Evolutionary conservation across 1,284 basidiomycete genomes (phyloP).

Genomic region (Vanrija sp.): DNA sequence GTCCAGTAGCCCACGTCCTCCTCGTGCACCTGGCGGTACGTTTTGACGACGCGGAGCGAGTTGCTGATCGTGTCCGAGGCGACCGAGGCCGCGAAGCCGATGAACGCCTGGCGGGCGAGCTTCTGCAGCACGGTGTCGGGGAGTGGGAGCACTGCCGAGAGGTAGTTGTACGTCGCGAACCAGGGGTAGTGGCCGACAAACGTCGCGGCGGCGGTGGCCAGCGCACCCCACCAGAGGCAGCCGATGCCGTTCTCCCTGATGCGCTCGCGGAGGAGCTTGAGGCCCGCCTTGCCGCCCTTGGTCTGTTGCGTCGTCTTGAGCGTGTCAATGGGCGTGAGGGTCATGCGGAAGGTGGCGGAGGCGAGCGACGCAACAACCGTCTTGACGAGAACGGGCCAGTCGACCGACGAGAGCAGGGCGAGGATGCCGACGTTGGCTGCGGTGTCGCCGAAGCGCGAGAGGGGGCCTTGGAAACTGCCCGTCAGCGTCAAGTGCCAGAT

Average conservation of each 20-base stretch:
- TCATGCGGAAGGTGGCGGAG: slow-evolving; percentile 72
- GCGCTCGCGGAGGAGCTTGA: slow-evolving; percentile 61
- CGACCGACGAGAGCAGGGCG: slow-evolving; percentile 35
- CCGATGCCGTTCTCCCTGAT: slow-evolving; percentile 70
- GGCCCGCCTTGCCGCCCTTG: slow-evolving; percentile 63
- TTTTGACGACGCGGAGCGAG: slow-evolving; percentile 84
- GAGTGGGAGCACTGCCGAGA: slow-evolving; percentile 60
- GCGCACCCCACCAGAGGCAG: slow-evolving; percentile 78
- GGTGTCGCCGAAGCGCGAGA: slow-evolving; percentile 75
- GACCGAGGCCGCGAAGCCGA: slow-evolving; percentile 77
- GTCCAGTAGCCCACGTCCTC: slow-evolving; percentile 64
- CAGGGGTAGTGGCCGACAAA: slow-evolving; percentile 80
- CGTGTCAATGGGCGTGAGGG: slow-evolving; percentile 81
- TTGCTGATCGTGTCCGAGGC: slow-evolving; percentile 78
- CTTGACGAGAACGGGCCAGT: slow-evolving; percentile 43
- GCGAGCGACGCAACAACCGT: slow-evolving; percentile 40
- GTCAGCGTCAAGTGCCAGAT: background rate
- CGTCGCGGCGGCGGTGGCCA: slow-evolving; percentile 82
- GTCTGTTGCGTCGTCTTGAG: slow-evolving; percentile 89
- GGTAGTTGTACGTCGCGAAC: slow-evolving; percentile 65
- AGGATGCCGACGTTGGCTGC: slow-evolving; percentile 53
- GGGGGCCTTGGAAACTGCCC: slow-evolving; percentile 42
- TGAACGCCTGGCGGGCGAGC: slow-evolving; percentile 72
- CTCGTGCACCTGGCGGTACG: slow-evolving; percentile 81
- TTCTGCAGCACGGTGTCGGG: slow-evolving; percentile 58